Percentiles rank a stretch among this genome's conserved stretches.
Evolutionary conservation across 768 basidiomycete genomes (phyloP).

Genomic region (Calocybe gangraenosa): DNA sequence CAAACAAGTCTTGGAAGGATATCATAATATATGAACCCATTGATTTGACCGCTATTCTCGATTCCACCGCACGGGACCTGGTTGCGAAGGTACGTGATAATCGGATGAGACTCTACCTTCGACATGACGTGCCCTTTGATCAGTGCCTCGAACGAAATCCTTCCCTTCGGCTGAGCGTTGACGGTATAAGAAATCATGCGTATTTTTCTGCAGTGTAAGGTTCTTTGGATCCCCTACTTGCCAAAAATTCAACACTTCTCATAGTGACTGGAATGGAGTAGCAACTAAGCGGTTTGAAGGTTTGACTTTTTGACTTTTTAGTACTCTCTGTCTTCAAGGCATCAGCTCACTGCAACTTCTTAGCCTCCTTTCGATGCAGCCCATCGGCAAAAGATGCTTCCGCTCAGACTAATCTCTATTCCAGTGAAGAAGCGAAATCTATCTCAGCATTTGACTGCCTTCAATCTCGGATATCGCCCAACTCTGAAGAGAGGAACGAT

Average conservation of each 20-base stretch:
- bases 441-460: not conserved
- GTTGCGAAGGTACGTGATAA: constrained; percentile 35
- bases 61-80: constrained; percentile 36
- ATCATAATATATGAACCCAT: constrained; percentile 30
- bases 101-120: not conserved
- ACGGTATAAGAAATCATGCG: constrained; percentile 38
- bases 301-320: constrained; percentile 12
- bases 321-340: not conserved
- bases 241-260: not conserved
- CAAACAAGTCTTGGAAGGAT: constrained; percentile 25
- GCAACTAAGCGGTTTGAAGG: constrained; percentile 24
- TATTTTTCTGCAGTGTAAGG: constrained; percentile 50
- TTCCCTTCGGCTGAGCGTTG: constrained; percentile 35
- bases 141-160: constrained; percentile 60
- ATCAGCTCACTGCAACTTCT: too few relatives aligned
- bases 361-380: constrained; percentile 1
- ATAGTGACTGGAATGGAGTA: constrained; percentile 40
- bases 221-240: too few relatives aligned
- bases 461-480: constrained; percentile 2
- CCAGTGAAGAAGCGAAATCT: constrained; percentile 1
- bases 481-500: not conserved
- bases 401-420: constrained; percentile 1
- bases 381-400: not conserved
- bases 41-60: constrained; percentile 22
- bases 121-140: not conserved